A percentile compares a stretch with the other conserved stretches of the same genome.
Conservation (phyloP, 768 basidiomycete species). For the Lentinula sp. region DNA sequence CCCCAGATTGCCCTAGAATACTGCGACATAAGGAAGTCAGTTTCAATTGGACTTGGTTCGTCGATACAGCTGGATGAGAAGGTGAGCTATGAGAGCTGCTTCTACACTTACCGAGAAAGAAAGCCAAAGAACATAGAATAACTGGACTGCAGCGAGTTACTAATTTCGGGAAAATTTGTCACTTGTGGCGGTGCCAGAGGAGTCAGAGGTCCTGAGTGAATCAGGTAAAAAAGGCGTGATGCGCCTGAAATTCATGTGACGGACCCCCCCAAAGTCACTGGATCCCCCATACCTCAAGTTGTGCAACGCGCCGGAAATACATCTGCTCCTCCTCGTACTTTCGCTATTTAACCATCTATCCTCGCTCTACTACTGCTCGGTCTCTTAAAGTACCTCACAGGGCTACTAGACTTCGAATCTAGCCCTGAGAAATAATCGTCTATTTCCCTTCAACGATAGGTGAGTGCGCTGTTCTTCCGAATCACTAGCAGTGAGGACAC, state of each 20-base stretch:
- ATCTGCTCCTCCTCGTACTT: conserved; percentile 4
- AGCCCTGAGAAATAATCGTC: not conserved
- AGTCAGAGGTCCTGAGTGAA: not conserved
- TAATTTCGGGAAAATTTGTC: not conserved
- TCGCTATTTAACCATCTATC: not conserved
- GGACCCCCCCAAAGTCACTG: not conserved
- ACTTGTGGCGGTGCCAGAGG: not conserved
- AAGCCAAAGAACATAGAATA: no score
- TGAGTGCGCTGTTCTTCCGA: not conserved
- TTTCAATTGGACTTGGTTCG: no score
- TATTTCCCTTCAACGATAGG: not conserved
- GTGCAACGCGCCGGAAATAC: conserved; percentile 2
- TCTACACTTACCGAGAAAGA: no score
- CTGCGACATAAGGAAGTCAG: no score
- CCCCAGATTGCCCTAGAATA: not conserved
- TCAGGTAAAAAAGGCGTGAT: conserved; percentile 5
- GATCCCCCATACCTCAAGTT: not conserved
- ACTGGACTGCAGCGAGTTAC: no score
- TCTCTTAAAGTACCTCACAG: not conserved
- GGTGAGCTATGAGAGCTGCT: no score
- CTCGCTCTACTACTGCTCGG: not conserved
- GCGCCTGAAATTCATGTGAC: conserved; percentile 3
- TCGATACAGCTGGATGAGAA: no score
- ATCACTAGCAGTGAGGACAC: no score
- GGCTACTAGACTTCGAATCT: not conserved